phyloP scores from a whole-genome alignment of 2,329 filamentous ascomycete species.

The Hypoxylon sp. region DNA sequence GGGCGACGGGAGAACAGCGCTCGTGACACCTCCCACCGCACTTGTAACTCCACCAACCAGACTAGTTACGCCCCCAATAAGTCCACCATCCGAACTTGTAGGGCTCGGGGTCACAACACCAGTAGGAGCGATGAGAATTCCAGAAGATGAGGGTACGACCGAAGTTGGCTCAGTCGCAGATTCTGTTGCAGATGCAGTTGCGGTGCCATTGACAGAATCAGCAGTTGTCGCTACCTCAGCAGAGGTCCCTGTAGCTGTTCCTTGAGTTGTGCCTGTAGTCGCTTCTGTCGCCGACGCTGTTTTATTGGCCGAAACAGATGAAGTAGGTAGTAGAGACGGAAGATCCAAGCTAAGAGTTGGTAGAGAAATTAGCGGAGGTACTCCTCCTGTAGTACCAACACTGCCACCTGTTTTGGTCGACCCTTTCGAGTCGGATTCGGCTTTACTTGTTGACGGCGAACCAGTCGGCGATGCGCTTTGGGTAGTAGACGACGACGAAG shows the following conservation, averaged over 20 bases:
- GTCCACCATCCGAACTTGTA: slow-evolving; percentile 42
- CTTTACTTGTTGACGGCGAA: slow-evolving; percentile 27
- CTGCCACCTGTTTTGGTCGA: slow-evolving; percentile 32
- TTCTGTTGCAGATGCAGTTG: slow-evolving; percentile 26
- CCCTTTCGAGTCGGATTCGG: slow-evolving; percentile 15
- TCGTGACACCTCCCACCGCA: slow-evolving; percentile 32
- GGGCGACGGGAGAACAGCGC: slow-evolving; percentile 31
- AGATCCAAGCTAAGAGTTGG: slow-evolving; percentile 43
- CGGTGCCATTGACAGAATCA: slow-evolving; percentile 17
- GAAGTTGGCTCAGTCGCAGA: slow-evolving; percentile 30
- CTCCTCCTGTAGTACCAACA: slow-evolving; percentile 32
- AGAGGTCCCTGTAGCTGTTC: slow-evolving; percentile 11
- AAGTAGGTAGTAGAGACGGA: slow-evolving; percentile 26
- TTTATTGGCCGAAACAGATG: slow-evolving; percentile 17
- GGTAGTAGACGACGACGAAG: slow-evolving; percentile 11
- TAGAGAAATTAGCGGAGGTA: slow-evolving; percentile 40
- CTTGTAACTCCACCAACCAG: slow-evolving; percentile 38
- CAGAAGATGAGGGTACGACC: slow-evolving; percentile 40
- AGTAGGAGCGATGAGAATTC: slow-evolving; percentile 51
- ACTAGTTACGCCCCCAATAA: slow-evolving; percentile 43
- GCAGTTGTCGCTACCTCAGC: slow-evolving; percentile 18
- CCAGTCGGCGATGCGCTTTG: slow-evolving; percentile 24
- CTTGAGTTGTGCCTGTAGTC: slow-evolving; percentile 19
- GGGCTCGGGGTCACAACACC: slow-evolving; percentile 48
- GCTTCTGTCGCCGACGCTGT: slow-evolving; percentile 13